Percentiles rank a stretch among this genome's conserved stretches.
Evolutionary conservation across 2,329 filamentous ascomycete species (phyloP).

Genomic region (Hortaea werneckii): DNA sequence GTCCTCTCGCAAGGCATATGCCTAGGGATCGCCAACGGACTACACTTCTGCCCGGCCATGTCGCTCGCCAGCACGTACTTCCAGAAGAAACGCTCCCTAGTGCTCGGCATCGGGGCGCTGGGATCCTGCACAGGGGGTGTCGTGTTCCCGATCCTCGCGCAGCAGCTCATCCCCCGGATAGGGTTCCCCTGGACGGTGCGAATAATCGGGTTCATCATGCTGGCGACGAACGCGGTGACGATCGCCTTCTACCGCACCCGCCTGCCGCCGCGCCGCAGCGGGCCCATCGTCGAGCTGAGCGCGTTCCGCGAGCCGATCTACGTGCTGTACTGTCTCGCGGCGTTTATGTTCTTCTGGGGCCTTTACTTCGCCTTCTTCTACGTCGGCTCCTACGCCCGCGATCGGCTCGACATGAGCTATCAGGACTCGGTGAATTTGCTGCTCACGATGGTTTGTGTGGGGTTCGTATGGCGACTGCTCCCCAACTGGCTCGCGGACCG

Average conservation of each 20-base stretch:
- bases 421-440: conserved; percentile 45
- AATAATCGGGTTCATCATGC: conserved; percentile 40
- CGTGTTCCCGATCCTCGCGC: conserved; percentile 42
- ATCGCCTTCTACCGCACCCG: conserved; percentile 26
- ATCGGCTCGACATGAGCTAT: conserved; percentile 35
- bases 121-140: conserved; percentile 50
- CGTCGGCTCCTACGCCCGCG: conserved; percentile 30
- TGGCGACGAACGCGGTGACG: conserved; percentile 21
- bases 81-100: conserved; percentile 43
- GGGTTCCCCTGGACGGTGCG: conserved; percentile 44
- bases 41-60: conserved; percentile 54
- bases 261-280: conserved; percentile 32
- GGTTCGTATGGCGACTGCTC: conserved; percentile 45
- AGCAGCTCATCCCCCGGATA: conserved; percentile 37
- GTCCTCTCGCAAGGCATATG: conserved; percentile 44
- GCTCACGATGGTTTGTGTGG: conserved; percentile 48
- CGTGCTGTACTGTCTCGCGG: conserved; percentile 32
- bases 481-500: conserved; percentile 35
- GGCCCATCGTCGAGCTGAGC: conserved; percentile 32
- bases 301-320: conserved; percentile 34
- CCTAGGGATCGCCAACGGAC: conserved; percentile 48
- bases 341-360: conserved; percentile 38
- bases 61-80: conserved; percentile 55
- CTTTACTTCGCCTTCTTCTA: conserved; percentile 38
- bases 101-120: conserved; percentile 49